Conservation (phyloP, 2,329 filamentous ascomycete genomes). For the Fusarium torreyae region DNA sequence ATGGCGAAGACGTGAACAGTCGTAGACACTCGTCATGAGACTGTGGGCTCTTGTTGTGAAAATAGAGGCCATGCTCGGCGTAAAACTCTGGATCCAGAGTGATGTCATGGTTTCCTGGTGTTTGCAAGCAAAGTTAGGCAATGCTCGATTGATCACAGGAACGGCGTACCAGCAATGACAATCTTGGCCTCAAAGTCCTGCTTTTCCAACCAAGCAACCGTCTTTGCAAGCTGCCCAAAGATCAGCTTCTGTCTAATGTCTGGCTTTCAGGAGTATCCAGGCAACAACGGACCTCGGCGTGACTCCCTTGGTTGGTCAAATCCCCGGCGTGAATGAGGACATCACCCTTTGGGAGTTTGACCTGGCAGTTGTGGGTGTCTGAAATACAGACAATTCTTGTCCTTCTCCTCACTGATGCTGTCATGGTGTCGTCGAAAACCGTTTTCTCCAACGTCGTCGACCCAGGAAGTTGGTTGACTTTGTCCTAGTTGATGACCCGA, state of each 20-base stretch:
- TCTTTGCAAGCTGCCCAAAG: conserved; percentile 65
- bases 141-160: background rate
- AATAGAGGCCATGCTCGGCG: conserved; percentile 64
- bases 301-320: conserved; percentile 79
- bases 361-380: conserved; percentile 79
- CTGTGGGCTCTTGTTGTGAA: conserved; percentile 71
- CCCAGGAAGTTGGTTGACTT: conserved; percentile 36
- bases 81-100: conserved; percentile 78
- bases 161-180: conserved; percentile 73
- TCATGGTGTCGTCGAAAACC: conserved; percentile 32
- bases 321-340: conserved; percentile 84
- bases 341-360: conserved; percentile 78
- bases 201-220: conserved; percentile 76
- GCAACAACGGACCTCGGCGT: conserved; percentile 61
- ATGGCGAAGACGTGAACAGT: conserved; percentile 67
- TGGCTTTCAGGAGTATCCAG: background rate
- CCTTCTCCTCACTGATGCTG: conserved; percentile 52
- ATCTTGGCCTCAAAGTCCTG: conserved; percentile 79
- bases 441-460: conserved; percentile 28
- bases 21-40: conserved; percentile 67
- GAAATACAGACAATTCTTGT: conserved; percentile 82
- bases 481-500: conserved; percentile 28
- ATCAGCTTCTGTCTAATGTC: conserved; percentile 17
- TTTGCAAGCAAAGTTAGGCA: conserved; percentile 20
- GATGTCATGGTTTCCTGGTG: conserved; percentile 81